phyloP scores from a whole-genome alignment of 345 rosid species.

The Carallia brachiata region DNA sequence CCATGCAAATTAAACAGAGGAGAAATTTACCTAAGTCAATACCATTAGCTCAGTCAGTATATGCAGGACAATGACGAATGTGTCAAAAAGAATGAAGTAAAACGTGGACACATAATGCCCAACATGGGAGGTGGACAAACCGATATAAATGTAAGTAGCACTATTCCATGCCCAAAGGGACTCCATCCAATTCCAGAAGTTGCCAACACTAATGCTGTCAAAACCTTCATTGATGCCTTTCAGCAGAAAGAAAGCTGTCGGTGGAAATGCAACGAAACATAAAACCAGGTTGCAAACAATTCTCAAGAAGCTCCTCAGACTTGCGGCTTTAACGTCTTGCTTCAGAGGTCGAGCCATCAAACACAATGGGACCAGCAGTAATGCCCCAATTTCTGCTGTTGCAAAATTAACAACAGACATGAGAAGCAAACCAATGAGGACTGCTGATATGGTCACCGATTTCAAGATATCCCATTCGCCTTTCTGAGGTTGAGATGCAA shows the following conservation, averaged over 20 bases:
- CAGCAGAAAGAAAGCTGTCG: slow-evolving; percentile 47
- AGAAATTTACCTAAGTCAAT: background rate
- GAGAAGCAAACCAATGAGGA: slow-evolving; percentile 75
- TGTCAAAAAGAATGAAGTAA: slow-evolving; percentile 48
- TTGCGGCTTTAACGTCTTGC: slow-evolving; percentile 45
- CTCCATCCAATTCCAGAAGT: slow-evolving; percentile 86
- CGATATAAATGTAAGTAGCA: slow-evolving; percentile 84
- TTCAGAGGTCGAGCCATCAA: slow-evolving; percentile 70
- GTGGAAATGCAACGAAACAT: slow-evolving; percentile 59
- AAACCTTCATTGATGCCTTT: slow-evolving; percentile 49
- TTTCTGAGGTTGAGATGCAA: slow-evolving; percentile 32
- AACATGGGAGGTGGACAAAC: slow-evolving; percentile 83
- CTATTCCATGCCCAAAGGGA: slow-evolving; percentile 93
- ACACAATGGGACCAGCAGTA: slow-evolving; percentile 71
- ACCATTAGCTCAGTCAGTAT: background rate
- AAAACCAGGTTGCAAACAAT: slow-evolving; percentile 48
- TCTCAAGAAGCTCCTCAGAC: slow-evolving; percentile 36
- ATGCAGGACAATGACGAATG: background rate
- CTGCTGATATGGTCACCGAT: slow-evolving; percentile 75
- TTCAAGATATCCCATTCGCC: slow-evolving; percentile 66
- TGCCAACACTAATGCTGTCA: slow-evolving; percentile 41
- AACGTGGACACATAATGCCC: slow-evolving; percentile 51
- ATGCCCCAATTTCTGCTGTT: slow-evolving; percentile 83
- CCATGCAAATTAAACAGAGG: no score
- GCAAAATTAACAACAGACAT: slow-evolving; percentile 96